Evolutionary conservation across 2,329 filamentous ascomycete species (phyloP).

Genomic region (Phoma herbarum): DNA sequence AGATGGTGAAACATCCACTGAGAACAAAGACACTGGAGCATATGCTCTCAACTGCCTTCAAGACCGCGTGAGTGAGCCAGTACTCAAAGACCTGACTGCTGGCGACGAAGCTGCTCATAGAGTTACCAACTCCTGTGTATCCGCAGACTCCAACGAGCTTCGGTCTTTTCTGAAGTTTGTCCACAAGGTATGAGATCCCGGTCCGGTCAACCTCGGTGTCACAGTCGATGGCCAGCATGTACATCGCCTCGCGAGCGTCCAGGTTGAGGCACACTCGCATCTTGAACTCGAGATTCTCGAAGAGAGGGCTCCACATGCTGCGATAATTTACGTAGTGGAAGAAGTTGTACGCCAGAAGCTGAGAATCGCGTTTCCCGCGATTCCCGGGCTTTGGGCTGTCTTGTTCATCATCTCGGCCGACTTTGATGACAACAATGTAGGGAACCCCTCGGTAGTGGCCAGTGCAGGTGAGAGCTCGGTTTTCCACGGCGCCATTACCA

Average conservation of each 20-base stretch:
- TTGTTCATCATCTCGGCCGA: not conserved
- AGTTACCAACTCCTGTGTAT: not conserved
- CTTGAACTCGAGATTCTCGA: not conserved
- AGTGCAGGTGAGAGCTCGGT: not conserved
- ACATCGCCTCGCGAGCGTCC: not conserved
- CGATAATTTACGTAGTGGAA: not conserved
- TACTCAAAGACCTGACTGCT: not conserved
- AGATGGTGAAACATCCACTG: not conserved
- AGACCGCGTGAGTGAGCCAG: not conserved
- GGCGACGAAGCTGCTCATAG: not conserved
- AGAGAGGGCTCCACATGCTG: not conserved
- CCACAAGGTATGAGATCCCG: not conserved
- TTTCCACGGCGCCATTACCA: not conserved
- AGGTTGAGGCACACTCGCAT: not conserved
- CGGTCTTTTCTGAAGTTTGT: not conserved
- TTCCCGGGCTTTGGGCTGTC: not conserved
- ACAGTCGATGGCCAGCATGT: not conserved
- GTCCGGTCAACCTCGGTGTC: not conserved
- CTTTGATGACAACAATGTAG: not conserved
- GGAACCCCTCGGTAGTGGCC: not conserved
- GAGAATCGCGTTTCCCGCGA: not conserved
- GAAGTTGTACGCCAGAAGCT: not conserved
- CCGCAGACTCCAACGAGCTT: not conserved
- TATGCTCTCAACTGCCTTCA: not conserved
- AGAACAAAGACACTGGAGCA: not conserved